Conservation (phyloP, 1,139 yeast species). For the Sugiyamaella japonica region DNA sequence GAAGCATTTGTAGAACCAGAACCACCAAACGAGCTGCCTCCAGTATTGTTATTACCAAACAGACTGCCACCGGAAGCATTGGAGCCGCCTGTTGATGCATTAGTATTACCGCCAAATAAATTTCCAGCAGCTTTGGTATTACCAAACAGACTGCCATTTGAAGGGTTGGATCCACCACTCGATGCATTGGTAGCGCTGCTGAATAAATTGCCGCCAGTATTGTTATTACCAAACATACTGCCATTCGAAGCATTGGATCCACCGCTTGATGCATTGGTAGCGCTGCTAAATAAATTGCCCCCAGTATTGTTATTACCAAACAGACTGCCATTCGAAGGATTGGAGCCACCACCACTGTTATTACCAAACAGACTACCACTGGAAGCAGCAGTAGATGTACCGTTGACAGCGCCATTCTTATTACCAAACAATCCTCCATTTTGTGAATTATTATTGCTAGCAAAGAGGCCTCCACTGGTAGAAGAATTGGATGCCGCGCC, state of each 20-base stretch:
- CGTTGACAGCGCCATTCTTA: too few species aligned
- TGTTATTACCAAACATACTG: conserved; percentile 11
- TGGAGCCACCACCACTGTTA: conserved; percentile 7
- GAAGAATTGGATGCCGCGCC: conserved; percentile 17
- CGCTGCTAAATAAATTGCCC: too few species aligned
- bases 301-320: conserved; percentile 16
- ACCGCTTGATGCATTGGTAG: conserved; percentile 11
- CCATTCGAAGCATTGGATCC: neutral
- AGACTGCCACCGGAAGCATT: conserved; percentile 34
- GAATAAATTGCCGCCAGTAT: neutral
- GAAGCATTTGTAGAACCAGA: conserved; percentile 13
- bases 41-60: conserved; percentile 15
- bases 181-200: neutral
- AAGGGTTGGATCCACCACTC: neutral
- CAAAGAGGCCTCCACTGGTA: conserved; percentile 39
- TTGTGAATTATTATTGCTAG: conserved; percentile 23
- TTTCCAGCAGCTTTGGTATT: neutral
- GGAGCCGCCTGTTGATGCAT: neutral
- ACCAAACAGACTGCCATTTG: neutral
- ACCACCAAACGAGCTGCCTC: conserved; percentile 30
- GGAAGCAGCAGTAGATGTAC: neutral
- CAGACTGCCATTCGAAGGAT: neutral
- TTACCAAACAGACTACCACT: neutral
- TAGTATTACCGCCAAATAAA: conserved; percentile 1
- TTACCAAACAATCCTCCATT: too few species aligned